A percentile compares a stretch with the other conserved stretches of the same genome.
Evolutionary conservation across 169 alveolate genomes (phyloP).

Genomic region (Perkinsus chesapeaki): DNA sequence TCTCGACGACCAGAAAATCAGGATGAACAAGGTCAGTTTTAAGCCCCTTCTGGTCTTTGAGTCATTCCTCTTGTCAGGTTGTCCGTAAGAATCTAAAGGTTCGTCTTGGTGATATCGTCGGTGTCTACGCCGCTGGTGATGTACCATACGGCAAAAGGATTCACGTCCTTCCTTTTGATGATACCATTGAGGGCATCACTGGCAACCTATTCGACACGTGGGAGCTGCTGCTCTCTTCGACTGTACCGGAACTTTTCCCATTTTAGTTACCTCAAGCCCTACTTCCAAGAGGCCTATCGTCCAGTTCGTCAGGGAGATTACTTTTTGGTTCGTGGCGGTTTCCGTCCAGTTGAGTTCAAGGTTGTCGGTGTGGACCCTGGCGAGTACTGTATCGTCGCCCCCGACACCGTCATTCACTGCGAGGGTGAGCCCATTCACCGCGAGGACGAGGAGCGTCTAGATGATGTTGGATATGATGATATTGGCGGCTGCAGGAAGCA

Average conservation of each 20-base stretch:
- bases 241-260: background rate
- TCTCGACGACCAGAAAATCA: slow-evolving; percentile 89
- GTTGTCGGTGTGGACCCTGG: slow-evolving; percentile 99
- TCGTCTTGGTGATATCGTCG: slow-evolving; percentile 84
- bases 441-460: slow-evolving; percentile 98
- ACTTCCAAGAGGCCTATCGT: slow-evolving; percentile 97
- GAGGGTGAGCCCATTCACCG: slow-evolving; percentile 99
- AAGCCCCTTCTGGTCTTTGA: too few relatives aligned
- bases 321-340: slow-evolving; percentile 97
- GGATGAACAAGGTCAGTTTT: slow-evolving; percentile 96
- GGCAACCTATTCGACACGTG: slow-evolving; percentile 94
- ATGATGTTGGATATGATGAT: slow-evolving; percentile 99
- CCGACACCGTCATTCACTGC: slow-evolving; percentile 86
- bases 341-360: slow-evolving; percentile 98
- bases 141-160: slow-evolving; percentile 96
- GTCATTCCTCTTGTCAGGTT: too few relatives aligned
- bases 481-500: slow-evolving; percentile 99
- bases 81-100: slow-evolving; percentile 95
- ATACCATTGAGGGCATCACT: slow-evolving; percentile 96
- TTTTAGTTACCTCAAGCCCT: slow-evolving; percentile 85
- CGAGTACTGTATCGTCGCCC: slow-evolving; percentile 97
- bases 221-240: background rate
- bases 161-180: slow-evolving; percentile 98
- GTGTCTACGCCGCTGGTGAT: slow-evolving; percentile 91
- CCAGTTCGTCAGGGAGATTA: slow-evolving; percentile 98